These are phyloP conservation scores for Thinopyrum elongatum DNA, from an alignment of 176 grass and related monocot genomes.

Conservation along the genomic window DNA sequence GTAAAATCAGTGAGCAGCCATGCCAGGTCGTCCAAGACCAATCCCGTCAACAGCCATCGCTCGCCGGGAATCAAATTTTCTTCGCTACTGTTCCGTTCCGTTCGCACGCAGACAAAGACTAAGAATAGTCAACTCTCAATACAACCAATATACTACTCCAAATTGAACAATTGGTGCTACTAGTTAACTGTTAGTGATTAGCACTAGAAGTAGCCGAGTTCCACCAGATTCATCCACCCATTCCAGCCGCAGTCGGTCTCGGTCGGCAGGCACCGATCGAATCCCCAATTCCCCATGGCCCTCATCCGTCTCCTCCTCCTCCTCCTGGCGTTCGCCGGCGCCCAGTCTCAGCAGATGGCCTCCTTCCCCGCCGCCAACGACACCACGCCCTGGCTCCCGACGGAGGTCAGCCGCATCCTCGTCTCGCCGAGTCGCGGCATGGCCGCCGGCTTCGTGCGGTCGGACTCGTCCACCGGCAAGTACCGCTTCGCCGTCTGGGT, in stretches of 20 bases:
- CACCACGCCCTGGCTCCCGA: constrained; percentile 37
- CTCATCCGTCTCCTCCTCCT: not conserved
- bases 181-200: not conserved
- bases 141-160: not conserved
- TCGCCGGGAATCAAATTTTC: not conserved
- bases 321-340: constrained; percentile 19
- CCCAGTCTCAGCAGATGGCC: not conserved
- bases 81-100: not conserved
- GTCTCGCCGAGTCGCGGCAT: constrained; percentile 32
- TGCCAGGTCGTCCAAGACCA: not conserved
- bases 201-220: not conserved
- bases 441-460: constrained; percentile 54
- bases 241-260: not conserved
- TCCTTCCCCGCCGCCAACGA: constrained; percentile 42
- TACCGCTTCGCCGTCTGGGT: constrained; percentile 77
- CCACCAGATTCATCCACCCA: not conserved
- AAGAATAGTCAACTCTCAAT: not conserved
- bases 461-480: not conserved
- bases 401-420: constrained; percentile 40
- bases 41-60: not conserved
- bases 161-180: too few species aligned
- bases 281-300: not conserved
- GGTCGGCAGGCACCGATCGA: not conserved
- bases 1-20: not conserved
- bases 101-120: constrained; percentile 2